A percentile compares a stretch with the other conserved stretches of the same genome.
These are phyloP conservation scores for Picocystis salinarum DNA, from an alignment of 139 green algal species.

Conservation along the genomic window DNA sequence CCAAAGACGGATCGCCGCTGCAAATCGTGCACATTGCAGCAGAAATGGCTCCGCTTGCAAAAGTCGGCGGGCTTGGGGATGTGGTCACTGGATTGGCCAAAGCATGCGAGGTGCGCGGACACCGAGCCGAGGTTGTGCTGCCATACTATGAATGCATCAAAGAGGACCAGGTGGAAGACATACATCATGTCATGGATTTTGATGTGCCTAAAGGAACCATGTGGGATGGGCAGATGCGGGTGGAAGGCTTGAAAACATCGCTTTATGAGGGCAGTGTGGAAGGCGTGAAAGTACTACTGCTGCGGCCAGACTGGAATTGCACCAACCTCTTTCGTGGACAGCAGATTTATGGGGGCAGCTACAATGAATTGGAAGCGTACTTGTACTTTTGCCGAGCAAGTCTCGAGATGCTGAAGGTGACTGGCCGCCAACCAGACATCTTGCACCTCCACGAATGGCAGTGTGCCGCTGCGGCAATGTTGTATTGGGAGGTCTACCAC, in stretches of 20 bases:
- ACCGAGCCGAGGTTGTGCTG: constrained; percentile 45
- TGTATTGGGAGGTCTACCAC: constrained; percentile 50
- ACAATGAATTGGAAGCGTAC: constrained; percentile 90
- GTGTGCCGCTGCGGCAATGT: constrained; percentile 26
- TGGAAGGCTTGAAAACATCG: constrained; percentile 16
- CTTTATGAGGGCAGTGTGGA: constrained; percentile 26
- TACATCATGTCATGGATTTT: constrained; percentile 51
- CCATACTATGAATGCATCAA: constrained; percentile 80
- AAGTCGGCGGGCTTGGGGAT: constrained; percentile 85
- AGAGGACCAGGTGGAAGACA: constrained; percentile 27
- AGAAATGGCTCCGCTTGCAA: constrained; percentile 82
- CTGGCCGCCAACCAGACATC: constrained; percentile 27
- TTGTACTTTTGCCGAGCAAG: constrained; percentile 76
- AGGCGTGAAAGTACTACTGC: constrained; percentile 31
- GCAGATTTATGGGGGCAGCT: constrained; percentile 74
- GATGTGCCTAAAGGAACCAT: constrained; percentile 44
- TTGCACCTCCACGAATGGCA: constrained; percentile 92
- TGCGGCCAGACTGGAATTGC: constrained; percentile 35
- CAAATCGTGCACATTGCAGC: constrained; percentile 77
- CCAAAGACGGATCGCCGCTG: too few species aligned
- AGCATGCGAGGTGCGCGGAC: constrained; percentile 40
- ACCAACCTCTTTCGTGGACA: constrained; percentile 57
- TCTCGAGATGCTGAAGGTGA: constrained; percentile 42
- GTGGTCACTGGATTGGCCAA: constrained; percentile 70
- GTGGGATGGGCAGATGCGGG: constrained; percentile 44